A percentile compares a stretch with the other conserved stretches of the same genome.
Conservation (phyloP, 257 asterid species). For the Nicotiana otophora region DNA sequence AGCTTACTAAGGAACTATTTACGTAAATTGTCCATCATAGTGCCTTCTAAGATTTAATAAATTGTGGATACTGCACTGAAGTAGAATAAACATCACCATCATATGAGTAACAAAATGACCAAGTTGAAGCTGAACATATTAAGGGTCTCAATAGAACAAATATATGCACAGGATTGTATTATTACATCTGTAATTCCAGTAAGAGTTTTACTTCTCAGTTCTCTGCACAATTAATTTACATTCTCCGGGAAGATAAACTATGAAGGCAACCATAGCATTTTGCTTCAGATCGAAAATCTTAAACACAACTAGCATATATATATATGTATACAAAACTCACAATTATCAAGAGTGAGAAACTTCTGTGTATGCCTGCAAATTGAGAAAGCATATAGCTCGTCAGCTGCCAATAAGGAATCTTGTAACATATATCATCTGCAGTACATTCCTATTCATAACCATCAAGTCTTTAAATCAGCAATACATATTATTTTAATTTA, state of each 20-base stretch:
- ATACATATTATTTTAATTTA: background rate
- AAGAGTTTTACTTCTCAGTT: background rate
- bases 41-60: too few species aligned
- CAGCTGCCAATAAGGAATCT: background rate
- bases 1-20: too few species aligned
- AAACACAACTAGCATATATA: slow-evolving; percentile 22
- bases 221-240: background rate
- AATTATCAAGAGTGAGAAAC: background rate
- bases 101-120: background rate
- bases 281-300: slow-evolving; percentile 4
- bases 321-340: background rate
- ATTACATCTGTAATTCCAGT: background rate
- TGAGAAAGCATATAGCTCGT: background rate
- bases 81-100: background rate
- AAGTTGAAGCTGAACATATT: background rate
- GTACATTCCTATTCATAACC: background rate
- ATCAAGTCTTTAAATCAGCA: background rate
- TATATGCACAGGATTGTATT: background rate
- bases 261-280: background rate
- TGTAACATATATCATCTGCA: background rate
- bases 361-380: background rate
- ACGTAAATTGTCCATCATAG: too few species aligned
- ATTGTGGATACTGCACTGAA: background rate
- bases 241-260: background rate
- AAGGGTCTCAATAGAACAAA: background rate